Percentiles rank a stretch among this genome's conserved stretches.
Evolutionary conservation across 345 rosid species (phyloP).

Genomic region (Microcos paniculata): DNA sequence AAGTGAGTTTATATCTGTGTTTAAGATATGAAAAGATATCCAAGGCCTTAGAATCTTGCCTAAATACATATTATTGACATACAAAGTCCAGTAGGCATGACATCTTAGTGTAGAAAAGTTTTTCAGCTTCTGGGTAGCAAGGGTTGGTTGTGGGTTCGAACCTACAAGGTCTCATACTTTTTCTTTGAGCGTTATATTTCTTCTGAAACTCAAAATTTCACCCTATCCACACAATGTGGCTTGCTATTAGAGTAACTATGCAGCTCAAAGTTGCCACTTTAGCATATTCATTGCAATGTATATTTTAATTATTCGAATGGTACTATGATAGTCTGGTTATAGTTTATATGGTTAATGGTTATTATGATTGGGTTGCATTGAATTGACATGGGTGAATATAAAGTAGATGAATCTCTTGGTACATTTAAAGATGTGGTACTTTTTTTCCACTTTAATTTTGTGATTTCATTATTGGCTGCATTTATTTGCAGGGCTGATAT

Average conservation of each 20-base stretch:
- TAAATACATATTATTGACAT: not conserved
- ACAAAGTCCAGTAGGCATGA: not conserved
- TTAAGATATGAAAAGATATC: not conserved
- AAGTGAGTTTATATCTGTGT: slow-evolving; percentile 55
- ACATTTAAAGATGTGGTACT: not conserved
- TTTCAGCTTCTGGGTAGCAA: slow-evolving; percentile 3
- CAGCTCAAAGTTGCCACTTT: not conserved
- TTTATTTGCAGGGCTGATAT: slow-evolving; percentile 85
- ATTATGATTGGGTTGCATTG: not conserved
- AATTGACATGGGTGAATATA: not conserved
- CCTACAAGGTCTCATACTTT: not conserved
- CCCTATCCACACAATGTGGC: not conserved
- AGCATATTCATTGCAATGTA: not conserved
- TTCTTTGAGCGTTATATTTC: slow-evolving; percentile 7
- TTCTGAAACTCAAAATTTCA: not conserved
- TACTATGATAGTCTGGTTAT: not conserved
- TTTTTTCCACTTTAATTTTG: not conserved
- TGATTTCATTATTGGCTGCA: slow-evolving; percentile 25
- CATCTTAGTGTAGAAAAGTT: not conserved
- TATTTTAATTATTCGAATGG: slow-evolving; percentile 1
- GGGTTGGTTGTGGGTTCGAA: slow-evolving; percentile 5
- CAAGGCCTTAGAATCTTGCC: slow-evolving; percentile 4
- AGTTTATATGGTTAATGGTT: not conserved
- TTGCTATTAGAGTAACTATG: not conserved
- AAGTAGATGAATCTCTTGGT: not conserved